A percentile compares a stretch with the other conserved stretches of the same genome.
These are phyloP conservation scores for Paraconiothyrium sp. DNA, from an alignment of 2,329 filamentous ascomycete species.

Conservation along the genomic window DNA sequence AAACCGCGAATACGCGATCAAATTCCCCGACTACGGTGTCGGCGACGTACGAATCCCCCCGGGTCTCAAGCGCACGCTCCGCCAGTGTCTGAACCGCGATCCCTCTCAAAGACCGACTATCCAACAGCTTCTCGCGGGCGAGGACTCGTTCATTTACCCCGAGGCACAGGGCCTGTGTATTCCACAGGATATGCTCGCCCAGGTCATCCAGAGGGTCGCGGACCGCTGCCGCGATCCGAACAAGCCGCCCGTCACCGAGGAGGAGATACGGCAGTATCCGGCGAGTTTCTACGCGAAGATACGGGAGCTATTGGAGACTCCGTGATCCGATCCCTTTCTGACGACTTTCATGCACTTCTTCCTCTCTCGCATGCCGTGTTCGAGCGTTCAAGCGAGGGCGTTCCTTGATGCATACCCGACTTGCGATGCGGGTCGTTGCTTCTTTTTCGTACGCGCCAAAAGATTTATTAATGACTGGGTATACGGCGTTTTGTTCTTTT, in stretches of 20 bases:
- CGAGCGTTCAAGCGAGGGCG: not conserved
- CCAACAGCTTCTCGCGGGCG: constrained; percentile 63
- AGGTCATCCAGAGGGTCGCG: constrained; percentile 68
- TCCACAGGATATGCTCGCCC: constrained; percentile 64
- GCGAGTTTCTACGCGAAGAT: constrained; percentile 60
- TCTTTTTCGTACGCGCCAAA: not conserved
- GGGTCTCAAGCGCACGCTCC: constrained; percentile 64
- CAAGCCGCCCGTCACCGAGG: constrained; percentile 64
- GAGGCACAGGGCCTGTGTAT: constrained; percentile 61
- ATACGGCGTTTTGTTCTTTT: not conserved
- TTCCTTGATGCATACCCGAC: not conserved
- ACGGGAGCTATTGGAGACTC: constrained; percentile 48
- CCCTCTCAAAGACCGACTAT: constrained; percentile 66
- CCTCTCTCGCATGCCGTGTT: not conserved
- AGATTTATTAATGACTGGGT: constrained; percentile 6
- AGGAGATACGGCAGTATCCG: constrained; percentile 61
- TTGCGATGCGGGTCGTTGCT: not conserved
- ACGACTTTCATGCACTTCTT: not conserved
- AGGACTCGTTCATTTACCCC: constrained; percentile 67
- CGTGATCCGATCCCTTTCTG: not conserved
- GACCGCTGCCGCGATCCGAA: constrained; percentile 64
- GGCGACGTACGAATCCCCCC: constrained; percentile 68
- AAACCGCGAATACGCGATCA: constrained; percentile 77
- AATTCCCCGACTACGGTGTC: constrained; percentile 75
- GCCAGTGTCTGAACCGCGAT: constrained; percentile 67